phyloP scores from a whole-genome alignment of 495 filamentous ascomycete species.

The Penicillium coffeae region DNA sequence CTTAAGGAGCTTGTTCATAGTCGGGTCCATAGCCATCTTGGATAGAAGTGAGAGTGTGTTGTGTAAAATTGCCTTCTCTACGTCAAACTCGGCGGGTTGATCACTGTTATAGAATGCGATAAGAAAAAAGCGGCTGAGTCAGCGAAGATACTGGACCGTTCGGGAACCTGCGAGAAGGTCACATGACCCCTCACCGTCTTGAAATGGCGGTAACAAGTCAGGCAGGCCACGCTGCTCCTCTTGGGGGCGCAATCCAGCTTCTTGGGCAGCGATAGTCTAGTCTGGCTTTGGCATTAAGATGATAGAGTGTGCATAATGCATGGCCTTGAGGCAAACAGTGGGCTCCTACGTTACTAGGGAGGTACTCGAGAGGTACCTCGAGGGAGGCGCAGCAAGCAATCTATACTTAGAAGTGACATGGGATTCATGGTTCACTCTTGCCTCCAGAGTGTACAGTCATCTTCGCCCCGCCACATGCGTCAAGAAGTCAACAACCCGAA shows the following conservation, averaged over 20 bases:
- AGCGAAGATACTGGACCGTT: conserved; percentile 17
- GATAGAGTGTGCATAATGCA: neutral
- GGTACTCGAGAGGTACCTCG: conserved; percentile 12
- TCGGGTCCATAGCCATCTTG: conserved; percentile 47
- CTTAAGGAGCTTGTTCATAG: conserved; percentile 78
- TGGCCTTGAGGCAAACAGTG: neutral
- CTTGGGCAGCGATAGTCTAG: neutral
- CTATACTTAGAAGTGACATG: conserved; percentile 31
- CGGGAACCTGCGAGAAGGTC: conserved; percentile 19
- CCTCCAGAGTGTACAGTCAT: neutral
- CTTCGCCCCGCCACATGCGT: conserved; percentile 4
- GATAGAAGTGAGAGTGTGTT: conserved; percentile 1
- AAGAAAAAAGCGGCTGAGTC: conserved; percentile 5
- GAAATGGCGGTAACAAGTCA: conserved; percentile 15
- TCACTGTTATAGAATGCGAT: neutral
- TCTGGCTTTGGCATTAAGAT: too few relatives aligned
- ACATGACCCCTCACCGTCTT: conserved; percentile 10
- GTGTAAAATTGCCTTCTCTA: too few relatives aligned
- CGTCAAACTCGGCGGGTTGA: neutral
- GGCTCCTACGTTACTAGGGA: neutral
- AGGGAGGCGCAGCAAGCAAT: neutral
- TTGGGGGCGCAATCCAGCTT: conserved; percentile 1
- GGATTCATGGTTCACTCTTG: neutral
- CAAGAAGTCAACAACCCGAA: neutral
- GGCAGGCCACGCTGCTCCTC: conserved; percentile 1